Base-by-base conservation (phyloP, 2,329 filamentous ascomycete genomes). In the Exophiala spinifera region DNA sequence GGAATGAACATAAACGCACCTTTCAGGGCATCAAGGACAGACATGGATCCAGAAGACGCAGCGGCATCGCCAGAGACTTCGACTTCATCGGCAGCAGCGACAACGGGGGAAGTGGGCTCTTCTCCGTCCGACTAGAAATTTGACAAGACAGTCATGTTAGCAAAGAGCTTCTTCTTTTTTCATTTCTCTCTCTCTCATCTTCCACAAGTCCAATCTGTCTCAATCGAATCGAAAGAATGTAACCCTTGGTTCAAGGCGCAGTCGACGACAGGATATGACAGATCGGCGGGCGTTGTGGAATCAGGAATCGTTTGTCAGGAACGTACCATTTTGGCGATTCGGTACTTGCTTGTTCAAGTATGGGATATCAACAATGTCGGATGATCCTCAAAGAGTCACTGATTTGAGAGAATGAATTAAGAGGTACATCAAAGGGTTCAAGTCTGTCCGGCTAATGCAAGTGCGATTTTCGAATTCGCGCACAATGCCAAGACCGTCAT, bases 121-220 rank as follows among this genome's bases (percentile, higher is more conserved):
- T 97, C 94, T 97, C 92, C 92, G 91, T 97, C 92, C 91, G 92
- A 97, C 94, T 96, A 67, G 49, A 21, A 48, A n/a, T n/a, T 8
- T 21, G 46, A 49, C 3, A 8, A 46, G 7, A 43, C 19, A 54
- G 28, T 5, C 11, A 19, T 51, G 62, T 67, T 63, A 65, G 64
- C 40, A 45, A n/a, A n/a, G n/a, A n/a, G n/a, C n/a, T n/a, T 13
- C 10, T 42, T 28, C 33, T 39, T 34, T 34, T 48, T 14, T 23
- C 4, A 4, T 42, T 1, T 40, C 37, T 40, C 13, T 10, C 28
- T 11, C 11, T 31, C 28, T 11, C 28, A 10, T 10, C 28, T 31
- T 10, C 7, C 28, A 31, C 8, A 31, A 11, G 3, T 31, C 28
- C 28, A 31, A 10, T 31, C 10, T 10, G 28, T 31, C 28, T 10